Evolutionary conservation across 371 early-diverging fungal species (phyloP).

Genomic region (Mucor plumbeus): DNA sequence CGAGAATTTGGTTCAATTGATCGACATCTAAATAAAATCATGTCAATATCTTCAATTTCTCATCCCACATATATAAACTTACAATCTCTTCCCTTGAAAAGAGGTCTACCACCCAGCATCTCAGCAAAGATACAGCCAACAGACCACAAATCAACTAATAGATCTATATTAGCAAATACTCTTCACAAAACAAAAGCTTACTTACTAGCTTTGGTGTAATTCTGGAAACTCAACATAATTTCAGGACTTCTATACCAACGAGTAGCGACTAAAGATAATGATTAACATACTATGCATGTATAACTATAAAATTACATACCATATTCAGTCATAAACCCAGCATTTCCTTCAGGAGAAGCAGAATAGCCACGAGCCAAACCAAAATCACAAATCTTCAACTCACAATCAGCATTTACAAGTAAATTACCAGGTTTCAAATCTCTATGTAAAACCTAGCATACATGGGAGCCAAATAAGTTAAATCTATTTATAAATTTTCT

Average conservation of each 20-base stretch:
- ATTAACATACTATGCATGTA: not conserved
- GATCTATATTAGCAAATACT: not conserved
- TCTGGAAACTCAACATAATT: constrained; percentile 94
- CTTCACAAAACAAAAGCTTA: constrained; percentile 9
- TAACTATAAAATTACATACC: constrained; percentile 31
- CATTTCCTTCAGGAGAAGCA: constrained; percentile 77
- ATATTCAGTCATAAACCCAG: constrained; percentile 96
- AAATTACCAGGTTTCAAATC: constrained; percentile 97
- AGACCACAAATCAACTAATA: constrained; percentile 95
- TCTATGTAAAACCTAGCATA: constrained; percentile 76
- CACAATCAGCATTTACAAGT: constrained; percentile 98
- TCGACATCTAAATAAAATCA: constrained; percentile 76
- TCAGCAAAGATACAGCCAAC: constrained; percentile 99
- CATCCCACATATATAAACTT: constrained; percentile 29
- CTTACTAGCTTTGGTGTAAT: constrained; percentile 95
- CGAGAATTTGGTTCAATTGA: constrained; percentile 98
- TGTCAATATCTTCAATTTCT: not conserved
- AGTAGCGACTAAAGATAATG: constrained; percentile 64
- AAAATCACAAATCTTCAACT: constrained; percentile 95
- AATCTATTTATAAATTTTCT: not conserved
- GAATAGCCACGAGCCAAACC: constrained; percentile 95
- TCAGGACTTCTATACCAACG: constrained; percentile 99
- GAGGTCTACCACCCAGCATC: constrained; percentile 87
- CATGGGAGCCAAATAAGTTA: not conserved
- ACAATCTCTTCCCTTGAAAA: constrained; percentile 93